A percentile compares a stretch with the other conserved stretches of the same genome.
phyloP scores from a whole-genome alignment of 441 rosid species.

The Isatis lusitanica region DNA sequence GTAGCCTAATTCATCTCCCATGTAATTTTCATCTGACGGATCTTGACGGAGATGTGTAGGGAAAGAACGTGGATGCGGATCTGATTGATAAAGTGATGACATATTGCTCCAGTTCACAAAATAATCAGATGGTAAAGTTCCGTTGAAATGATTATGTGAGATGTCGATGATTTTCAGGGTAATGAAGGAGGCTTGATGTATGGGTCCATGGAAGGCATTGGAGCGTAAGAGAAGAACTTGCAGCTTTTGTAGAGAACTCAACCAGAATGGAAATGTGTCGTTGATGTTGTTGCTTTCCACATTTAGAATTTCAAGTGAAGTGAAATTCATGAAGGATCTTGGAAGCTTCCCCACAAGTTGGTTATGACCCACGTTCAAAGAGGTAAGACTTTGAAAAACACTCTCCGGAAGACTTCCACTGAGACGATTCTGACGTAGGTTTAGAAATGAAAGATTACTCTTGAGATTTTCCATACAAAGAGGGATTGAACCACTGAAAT shows the following conservation, averaged over 20 bases:
- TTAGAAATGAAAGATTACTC: constrained; percentile 36
- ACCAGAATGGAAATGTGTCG: constrained; percentile 48
- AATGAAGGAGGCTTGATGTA: constrained; percentile 28
- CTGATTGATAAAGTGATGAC: constrained; percentile 5
- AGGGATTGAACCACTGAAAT: constrained; percentile 40
- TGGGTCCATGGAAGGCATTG: constrained; percentile 44
- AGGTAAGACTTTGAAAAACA: constrained; percentile 32
- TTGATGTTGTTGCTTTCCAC: constrained; percentile 47
- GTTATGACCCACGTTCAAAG: constrained; percentile 46
- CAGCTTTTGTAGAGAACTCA: constrained; percentile 37
- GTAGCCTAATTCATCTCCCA: constrained; percentile 18
- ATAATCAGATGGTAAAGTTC: neutral
- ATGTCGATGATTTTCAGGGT: constrained; percentile 60
- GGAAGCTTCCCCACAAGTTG: constrained; percentile 44
- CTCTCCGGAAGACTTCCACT: constrained; percentile 27
- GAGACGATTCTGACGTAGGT: constrained; percentile 45
- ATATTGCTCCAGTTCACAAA: constrained; percentile 43
- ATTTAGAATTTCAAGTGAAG: constrained; percentile 40
- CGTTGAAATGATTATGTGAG: constrained; percentile 45
- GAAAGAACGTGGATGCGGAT: no score
- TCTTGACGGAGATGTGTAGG: neutral
- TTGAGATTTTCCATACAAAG: constrained; percentile 27
- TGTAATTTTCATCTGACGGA: neutral
- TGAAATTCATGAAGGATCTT: constrained; percentile 41
- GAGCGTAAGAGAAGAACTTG: constrained; percentile 50